Evolutionary conservation across 768 basidiomycete genomes (phyloP).

Genomic region (Hygrophorus russula): DNA sequence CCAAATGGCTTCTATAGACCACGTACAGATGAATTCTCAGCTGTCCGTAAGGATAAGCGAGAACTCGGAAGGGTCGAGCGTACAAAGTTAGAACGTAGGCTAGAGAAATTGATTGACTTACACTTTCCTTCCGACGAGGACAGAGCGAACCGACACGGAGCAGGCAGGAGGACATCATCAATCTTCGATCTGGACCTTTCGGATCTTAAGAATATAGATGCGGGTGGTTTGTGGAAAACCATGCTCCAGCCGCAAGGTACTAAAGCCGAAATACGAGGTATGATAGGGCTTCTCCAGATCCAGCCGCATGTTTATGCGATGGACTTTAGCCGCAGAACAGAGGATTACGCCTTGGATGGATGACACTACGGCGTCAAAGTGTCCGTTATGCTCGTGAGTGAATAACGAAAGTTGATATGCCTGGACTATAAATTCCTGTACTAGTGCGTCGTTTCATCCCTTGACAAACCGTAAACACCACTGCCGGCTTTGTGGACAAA

Average conservation of each 20-base stretch:
- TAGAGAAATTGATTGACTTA: conserved; percentile 76
- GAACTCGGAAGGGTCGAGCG: conserved; percentile 51
- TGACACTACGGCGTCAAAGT: conserved; percentile 64
- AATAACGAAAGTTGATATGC: neutral
- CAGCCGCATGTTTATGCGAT: neutral
- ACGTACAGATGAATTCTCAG: conserved; percentile 75
- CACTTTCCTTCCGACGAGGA: conserved; percentile 42
- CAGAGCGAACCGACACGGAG: conserved; percentile 7
- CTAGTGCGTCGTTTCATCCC: conserved; percentile 74
- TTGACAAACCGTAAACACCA: conserved; percentile 94
- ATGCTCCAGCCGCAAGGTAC: conserved; percentile 33
- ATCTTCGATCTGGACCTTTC: conserved; percentile 63
- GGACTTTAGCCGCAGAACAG: conserved; percentile 65
- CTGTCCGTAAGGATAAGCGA: conserved; percentile 23
- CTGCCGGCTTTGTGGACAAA: conserved; percentile 85
- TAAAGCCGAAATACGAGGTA: conserved; percentile 65
- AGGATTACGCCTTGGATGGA: conserved; percentile 92
- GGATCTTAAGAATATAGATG: conserved; percentile 46
- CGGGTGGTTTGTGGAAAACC: conserved; percentile 62
- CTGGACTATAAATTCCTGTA: conserved; percentile 1
- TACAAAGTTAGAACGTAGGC: conserved; percentile 71
- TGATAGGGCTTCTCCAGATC: conserved; percentile 7
- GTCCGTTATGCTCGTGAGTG: conserved; percentile 75
- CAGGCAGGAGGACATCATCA: conserved; percentile 44
- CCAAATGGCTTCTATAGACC: conserved; percentile 75